Conservation (phyloP, 2,329 filamentous ascomycete species). For the Diaporthe capsici region DNA sequence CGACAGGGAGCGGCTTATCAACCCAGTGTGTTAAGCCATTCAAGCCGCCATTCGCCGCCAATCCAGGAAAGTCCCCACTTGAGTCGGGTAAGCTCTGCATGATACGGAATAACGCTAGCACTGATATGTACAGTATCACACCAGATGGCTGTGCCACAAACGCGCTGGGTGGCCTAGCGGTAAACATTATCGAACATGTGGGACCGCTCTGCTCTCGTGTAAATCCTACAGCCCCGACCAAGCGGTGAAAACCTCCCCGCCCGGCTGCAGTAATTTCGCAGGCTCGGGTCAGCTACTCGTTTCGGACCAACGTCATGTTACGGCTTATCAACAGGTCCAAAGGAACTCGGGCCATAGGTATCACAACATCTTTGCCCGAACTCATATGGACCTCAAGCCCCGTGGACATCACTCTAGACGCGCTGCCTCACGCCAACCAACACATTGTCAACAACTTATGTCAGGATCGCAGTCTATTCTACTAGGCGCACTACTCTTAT, state of each 20-base stretch:
- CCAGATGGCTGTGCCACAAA: not conserved
- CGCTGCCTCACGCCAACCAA: too few species aligned
- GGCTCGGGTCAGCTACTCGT: not conserved
- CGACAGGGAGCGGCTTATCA: not conserved
- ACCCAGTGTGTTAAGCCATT: not conserved
- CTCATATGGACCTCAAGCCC: too few species aligned
- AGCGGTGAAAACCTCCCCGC: not conserved
- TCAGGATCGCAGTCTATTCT: not conserved
- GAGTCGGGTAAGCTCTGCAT: constrained; percentile 18
- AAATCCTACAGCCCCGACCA: not conserved
- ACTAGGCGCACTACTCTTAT: not conserved
- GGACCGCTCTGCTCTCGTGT: not conserved
- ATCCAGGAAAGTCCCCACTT: not conserved
- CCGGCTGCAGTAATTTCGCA: not conserved
- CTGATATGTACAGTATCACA: not conserved
- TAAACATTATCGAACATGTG: not conserved
- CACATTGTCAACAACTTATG: too few species aligned
- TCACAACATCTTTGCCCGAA: not conserved
- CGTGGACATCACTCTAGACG: too few species aligned
- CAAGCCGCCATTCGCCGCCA: not conserved
- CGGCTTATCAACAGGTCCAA: not conserved
- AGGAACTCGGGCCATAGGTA: too few species aligned
- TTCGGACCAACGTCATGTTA: not conserved
- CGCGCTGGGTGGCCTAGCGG: not conserved
- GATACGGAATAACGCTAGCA: not conserved